Evolutionary conservation across 768 basidiomycete species (phyloP), one percentile per base, ranked within the genome.

Genomic region (Russula dissimulans): DNA sequence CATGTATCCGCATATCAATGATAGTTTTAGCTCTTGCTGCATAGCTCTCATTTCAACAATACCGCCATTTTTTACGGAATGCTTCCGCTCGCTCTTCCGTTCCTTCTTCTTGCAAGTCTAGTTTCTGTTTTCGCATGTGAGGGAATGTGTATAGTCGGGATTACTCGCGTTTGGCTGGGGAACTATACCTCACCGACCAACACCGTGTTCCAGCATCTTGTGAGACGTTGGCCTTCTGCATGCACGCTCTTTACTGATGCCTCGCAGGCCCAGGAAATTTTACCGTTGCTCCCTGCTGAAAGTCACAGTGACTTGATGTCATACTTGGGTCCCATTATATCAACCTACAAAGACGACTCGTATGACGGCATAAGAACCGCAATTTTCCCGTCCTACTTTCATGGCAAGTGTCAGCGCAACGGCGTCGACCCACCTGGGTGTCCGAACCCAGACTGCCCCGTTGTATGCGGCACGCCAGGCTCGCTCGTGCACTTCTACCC

Each of bases 401-500:
- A 90, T 63, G 89, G 88, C 57, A 90, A 87, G 71, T 89, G 88
- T 66, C 79, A 79, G 68, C 67, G 67, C 50, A 73, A 79, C 46
- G 81, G 81, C 44, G 71, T 76, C 57, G 79, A 86, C 43, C 88
- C 87, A 15, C 54, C 72, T 2, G 88, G 89, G 26, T 90, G 89
- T 65, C 88, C 88, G 9, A 87, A 89, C 65, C 86, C 87, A 39
- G 82, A 89, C 67, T 91, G 88, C 68, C 81, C 86, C 22, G 79
- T 88, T 57, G 80, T 89, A 36, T 90, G 88, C 63, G 87, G 89
- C 67, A 90, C 88, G 5, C 86, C 89, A n/a, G 87, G 88, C 10
- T 89, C 87, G 3, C 71, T 91, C 65, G 79, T 86, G 10, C 86
- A 89, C 71, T 86, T 82, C 72, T 89, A 77, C 71, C 52, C 73